Conservation (phyloP, 441 rosid genomes). For the Macaranga tanarius region DNA sequence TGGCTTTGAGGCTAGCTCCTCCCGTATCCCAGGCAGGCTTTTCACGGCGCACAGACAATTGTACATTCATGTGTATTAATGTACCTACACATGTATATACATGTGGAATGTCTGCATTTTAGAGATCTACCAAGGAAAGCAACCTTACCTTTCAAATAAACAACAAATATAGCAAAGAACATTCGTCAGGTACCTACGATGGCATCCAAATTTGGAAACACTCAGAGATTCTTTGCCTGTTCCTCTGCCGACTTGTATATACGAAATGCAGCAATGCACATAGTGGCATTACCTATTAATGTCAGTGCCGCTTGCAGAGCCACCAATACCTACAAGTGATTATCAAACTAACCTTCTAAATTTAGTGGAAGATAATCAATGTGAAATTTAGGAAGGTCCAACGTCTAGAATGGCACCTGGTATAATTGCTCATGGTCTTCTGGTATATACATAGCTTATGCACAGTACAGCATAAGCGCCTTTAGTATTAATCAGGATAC, state of each 20-base stretch:
- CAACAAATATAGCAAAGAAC: not conserved
- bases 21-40: not conserved
- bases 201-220: conserved; percentile 5
- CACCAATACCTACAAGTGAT: conserved; percentile 54
- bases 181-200: conserved; percentile 3
- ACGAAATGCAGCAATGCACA: conserved; percentile 81
- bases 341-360: not conserved
- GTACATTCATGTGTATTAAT: not conserved
- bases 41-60: not conserved
- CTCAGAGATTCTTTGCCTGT: conserved; percentile 42
- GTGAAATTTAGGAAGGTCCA: not conserved
- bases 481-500: not conserved
- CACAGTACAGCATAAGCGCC: not conserved
- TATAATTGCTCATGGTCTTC: not conserved
- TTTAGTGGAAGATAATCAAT: not conserved
- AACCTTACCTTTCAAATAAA: conserved; percentile 19
- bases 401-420: not conserved
- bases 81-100: not conserved
- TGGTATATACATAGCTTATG: not conserved
- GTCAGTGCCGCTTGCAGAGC: conserved; percentile 87
- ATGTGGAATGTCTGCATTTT: not conserved
- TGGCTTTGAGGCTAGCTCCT: conserved; percentile 5
- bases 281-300: conserved; percentile 68
- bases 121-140: not conserved
- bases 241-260: conserved; percentile 54